A percentile compares a stretch with the other conserved stretches of the same genome.
Conservation (phyloP, 176 grass and related monocot species). For the Rhynchospora pubera region DNA sequence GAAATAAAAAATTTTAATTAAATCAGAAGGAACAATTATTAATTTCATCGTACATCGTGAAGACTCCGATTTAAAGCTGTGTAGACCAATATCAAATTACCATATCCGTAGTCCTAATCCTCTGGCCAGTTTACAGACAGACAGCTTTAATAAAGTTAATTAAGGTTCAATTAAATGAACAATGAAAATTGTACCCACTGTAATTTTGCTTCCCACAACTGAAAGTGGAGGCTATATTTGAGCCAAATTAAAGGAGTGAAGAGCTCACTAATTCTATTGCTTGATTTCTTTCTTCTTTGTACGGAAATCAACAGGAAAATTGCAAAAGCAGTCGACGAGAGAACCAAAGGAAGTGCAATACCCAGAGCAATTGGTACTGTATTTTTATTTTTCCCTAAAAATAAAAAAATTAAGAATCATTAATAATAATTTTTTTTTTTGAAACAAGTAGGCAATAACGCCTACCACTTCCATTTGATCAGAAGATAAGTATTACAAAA, state of each 20-base stretch:
- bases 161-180: too few relatives aligned
- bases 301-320: slow-evolving; percentile 14
- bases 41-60: too few relatives aligned
- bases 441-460: too few relatives aligned
- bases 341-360: slow-evolving; percentile 18
- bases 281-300: slow-evolving; percentile 13
- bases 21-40: too few relatives aligned
- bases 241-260: not conserved
- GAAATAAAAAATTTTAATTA: slow-evolving; percentile 10
- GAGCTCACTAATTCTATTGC: slow-evolving; percentile 19
- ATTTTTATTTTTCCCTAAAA: slow-evolving; percentile 27
- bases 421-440: too few relatives aligned
- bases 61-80: not conserved
- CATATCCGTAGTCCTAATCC: not conserved
- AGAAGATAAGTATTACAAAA: too few relatives aligned
- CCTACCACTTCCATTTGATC: too few relatives aligned
- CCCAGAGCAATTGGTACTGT: slow-evolving; percentile 5
- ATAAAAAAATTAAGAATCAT: not conserved
- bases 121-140: too few relatives aligned
- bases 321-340: slow-evolving; percentile 17
- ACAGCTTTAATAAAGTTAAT: too few relatives aligned
- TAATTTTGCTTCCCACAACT: too few relatives aligned
- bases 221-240: not conserved
- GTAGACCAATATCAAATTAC: not conserved
- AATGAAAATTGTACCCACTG: too few relatives aligned